Percentiles rank a stretch among this genome's conserved stretches.
Evolutionary conservation across 2,329 filamentous ascomycete species (phyloP).

Genomic region (Aspergillus neoniger): DNA sequence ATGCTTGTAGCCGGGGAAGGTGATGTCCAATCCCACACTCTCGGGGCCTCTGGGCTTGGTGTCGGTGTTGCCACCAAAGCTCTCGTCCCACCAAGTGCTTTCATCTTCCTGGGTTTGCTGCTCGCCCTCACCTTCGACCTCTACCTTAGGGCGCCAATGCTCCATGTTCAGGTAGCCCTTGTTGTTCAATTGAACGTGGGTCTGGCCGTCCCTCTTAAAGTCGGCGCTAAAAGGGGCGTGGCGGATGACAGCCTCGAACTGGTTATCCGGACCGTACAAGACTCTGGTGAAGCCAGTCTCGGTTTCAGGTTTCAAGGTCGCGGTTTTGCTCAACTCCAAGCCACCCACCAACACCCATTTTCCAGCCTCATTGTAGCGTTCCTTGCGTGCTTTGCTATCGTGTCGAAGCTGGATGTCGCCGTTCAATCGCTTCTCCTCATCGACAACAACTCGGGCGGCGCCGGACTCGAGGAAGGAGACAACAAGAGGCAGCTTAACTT

Average conservation of each 20-base stretch:
- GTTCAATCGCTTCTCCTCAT: conserved; percentile 87
- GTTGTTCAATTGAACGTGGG: conserved; percentile 86
- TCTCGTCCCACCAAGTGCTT: conserved; percentile 97
- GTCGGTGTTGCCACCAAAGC: conserved; percentile 93
- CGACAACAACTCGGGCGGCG: conserved; percentile 80
- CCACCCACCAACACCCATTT: conserved; percentile 86
- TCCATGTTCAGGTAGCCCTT: conserved; percentile 90
- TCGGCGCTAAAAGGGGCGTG: conserved; percentile 82
- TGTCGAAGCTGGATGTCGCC: conserved; percentile 87
- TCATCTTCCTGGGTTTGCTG: conserved; percentile 56
- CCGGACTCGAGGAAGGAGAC: conserved; percentile 90
- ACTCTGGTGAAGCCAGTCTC: conserved; percentile 70
- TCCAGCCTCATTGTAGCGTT: conserved; percentile 90
- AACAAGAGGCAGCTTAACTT: conserved; percentile 76
- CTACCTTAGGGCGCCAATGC: conserved; percentile 89
- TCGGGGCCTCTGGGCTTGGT: conserved; percentile 93
- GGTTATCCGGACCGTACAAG: conserved; percentile 73
- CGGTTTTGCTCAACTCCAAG: conserved; percentile 69
- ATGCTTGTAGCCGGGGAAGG: conserved; percentile 86
- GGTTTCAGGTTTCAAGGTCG: conserved; percentile 66
- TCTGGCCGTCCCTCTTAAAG: conserved; percentile 79
- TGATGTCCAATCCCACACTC: conserved; percentile 86
- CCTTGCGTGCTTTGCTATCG: conserved; percentile 79
- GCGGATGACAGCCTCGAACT: conserved; percentile 79
- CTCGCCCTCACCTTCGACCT: conserved; percentile 59